Base-by-base conservation (phyloP, 208 protist genomes). In the Trypanosoma scelopori region DNA sequence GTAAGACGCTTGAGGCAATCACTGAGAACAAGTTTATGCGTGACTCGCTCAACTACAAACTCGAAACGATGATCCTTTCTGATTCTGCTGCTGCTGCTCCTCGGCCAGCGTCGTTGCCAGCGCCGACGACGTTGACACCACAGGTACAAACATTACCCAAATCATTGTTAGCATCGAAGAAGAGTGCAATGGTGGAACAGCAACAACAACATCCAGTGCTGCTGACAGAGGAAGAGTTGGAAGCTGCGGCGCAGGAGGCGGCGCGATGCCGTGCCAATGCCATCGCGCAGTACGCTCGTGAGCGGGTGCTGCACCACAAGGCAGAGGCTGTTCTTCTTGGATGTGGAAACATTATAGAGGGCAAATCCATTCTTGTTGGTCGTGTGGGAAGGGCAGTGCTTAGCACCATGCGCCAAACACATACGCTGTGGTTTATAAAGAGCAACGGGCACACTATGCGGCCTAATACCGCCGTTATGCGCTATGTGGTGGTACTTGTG, bases 41-140 rank as follows among this genome's bases (percentile, higher is more conserved):
- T 45, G 75, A 90, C 39, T 71, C 69, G 20, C 73, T 89, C 20
- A 84, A 91, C 66, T 94, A 94, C 78, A 84, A 79, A 55, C 12
- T 93, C 35, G 87, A 93, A 65, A 85, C 82, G 25, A 52, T 77
- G 47, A 41, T 47, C 5, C 12, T 72, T 20, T 15, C 12, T 39
- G 53, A 65, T 41, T 11, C 52, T 35, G n/a, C n/a, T n/a, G n/a
- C n/a, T n/a, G n/a, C n/a, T n/a, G n/a, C n/a, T n/a, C n/a, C n/a
- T n/a, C n/a, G n/a, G n/a, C 5, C 68, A 48, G 5, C 7, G n/a
- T 18, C 20, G 3, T 0, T 28, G 39, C 0, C 39, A 25, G 9
- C 28, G 12, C n/a, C 28, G 13, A 30, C 22, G 51, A 22, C 45
- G n/a, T 30, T 27, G 37, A 3, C 37, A 50, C 1, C 47, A 15